Conservation (phyloP, 176 grass and related monocot genomes). For the Hordeum vulgare region DNA sequence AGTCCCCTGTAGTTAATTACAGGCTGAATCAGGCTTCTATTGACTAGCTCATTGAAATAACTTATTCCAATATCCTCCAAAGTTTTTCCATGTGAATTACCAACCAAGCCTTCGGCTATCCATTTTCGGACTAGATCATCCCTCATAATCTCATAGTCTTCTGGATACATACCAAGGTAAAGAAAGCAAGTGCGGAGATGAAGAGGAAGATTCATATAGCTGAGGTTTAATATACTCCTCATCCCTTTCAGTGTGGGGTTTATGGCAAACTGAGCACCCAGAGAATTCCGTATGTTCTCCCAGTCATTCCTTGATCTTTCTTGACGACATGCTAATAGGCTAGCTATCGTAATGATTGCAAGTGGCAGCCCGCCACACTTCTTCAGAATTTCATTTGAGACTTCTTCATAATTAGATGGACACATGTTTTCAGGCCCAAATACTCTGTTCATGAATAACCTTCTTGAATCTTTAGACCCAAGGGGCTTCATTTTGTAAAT, state of each 20-base stretch:
- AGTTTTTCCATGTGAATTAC: background rate
- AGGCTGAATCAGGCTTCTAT: background rate
- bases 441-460: background rate
- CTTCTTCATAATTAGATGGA: background rate
- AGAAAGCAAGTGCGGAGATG: background rate
- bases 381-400: background rate
- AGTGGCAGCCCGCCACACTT: background rate
- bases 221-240: background rate
- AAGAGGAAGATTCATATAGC: background rate
- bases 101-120: background rate
- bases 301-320: background rate
- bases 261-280: background rate
- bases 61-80: background rate
- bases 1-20: accelerated
- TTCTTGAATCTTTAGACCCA: background rate
- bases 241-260: background rate
- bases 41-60: background rate
- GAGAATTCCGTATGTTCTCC: background rate
- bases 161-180: background rate
- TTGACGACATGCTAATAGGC: background rate
- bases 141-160: background rate
- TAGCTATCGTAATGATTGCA: background rate
- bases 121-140: background rate
- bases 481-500: background rate
- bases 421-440: background rate